phyloP scores from a whole-genome alignment of 1,139 yeast species.

The Wickerhamomyces sp. region DNA sequence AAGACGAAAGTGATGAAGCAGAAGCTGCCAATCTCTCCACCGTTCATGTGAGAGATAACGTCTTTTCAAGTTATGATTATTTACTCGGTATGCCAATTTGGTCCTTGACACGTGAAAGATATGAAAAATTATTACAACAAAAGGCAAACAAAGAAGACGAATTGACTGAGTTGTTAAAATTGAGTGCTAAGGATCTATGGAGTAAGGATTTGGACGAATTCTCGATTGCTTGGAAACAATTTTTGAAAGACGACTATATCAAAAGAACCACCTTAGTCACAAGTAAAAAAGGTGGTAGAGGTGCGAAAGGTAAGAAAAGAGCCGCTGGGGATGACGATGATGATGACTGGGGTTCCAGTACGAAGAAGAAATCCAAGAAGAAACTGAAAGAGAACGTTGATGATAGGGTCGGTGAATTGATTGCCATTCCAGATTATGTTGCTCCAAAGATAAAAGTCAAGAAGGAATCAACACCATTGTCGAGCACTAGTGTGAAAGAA shows the following conservation, averaged over 20 bases:
- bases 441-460: slow-evolving; percentile 20
- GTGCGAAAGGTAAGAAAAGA: slow-evolving; percentile 26
- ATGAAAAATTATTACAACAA: slow-evolving; percentile 71
- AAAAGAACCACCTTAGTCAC: slow-evolving; percentile 29
- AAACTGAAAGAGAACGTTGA: slow-evolving; percentile 17
- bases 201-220: slow-evolving; percentile 73
- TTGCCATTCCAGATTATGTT: slow-evolving; percentile 22
- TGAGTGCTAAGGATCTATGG: slow-evolving; percentile 89
- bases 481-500: slow-evolving; percentile 7
- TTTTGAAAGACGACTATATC: slow-evolving; percentile 46
- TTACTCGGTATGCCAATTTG: slow-evolving; percentile 86
- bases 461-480: slow-evolving; percentile 16
- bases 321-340: slow-evolving; percentile 25
- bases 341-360: slow-evolving; percentile 22
- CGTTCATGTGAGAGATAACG: slow-evolving; percentile 30
- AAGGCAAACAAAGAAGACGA: slow-evolving; percentile 69
- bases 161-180: slow-evolving; percentile 57
- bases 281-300: slow-evolving; percentile 26
- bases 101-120: slow-evolving; percentile 88
- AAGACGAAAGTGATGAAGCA: slow-evolving; percentile 32
- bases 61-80: slow-evolving; percentile 64
- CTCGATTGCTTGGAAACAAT: slow-evolving; percentile 58
- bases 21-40: slow-evolving; percentile 26
- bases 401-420: slow-evolving; percentile 18
- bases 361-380: slow-evolving; percentile 18